Conservation (phyloP, 805 yeast species). For the Kregervanrija fluxuum region DNA sequence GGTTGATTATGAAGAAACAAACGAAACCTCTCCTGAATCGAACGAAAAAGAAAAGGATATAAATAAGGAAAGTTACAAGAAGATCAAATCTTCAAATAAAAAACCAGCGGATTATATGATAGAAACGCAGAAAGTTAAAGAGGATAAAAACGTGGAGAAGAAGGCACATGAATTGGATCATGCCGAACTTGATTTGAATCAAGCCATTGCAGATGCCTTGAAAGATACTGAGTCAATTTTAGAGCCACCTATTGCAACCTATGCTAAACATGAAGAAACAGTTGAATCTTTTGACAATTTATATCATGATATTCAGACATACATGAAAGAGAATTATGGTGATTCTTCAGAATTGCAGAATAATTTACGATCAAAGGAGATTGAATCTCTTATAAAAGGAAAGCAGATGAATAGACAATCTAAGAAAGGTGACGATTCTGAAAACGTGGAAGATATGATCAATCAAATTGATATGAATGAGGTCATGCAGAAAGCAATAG, state of each 20-base stretch:
- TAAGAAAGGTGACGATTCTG: neutral
- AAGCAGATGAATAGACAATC: too few relatives aligned
- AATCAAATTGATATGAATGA: conserved; percentile 11
- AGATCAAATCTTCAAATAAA: too few relatives aligned
- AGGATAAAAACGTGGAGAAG: neutral
- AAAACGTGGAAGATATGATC: conserved; percentile 6
- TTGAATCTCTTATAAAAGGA: too few relatives aligned
- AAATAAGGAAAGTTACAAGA: too few relatives aligned
- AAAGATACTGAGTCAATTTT: conserved; percentile 8
- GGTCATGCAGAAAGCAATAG: conserved; percentile 15
- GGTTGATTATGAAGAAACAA: too few relatives aligned
- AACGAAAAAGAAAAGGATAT: too few relatives aligned
- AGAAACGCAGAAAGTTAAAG: neutral
- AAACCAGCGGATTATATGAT: neutral
- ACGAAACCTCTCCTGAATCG: too few relatives aligned
- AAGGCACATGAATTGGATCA: conserved; percentile 3
- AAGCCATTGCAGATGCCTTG: conserved; percentile 22
- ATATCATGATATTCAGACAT: conserved; percentile 7
- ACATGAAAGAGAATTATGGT: neutral
- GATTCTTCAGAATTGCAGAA: conserved; percentile 1
- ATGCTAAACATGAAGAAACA: conserved; percentile 2
- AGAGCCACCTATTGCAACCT: neutral
- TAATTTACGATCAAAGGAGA: neutral
- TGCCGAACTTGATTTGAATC: conserved; percentile 13
- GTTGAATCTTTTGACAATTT: conserved; percentile 3